Conservation (phyloP, 1,139 yeast species). For the Candida glucosophila region DNA sequence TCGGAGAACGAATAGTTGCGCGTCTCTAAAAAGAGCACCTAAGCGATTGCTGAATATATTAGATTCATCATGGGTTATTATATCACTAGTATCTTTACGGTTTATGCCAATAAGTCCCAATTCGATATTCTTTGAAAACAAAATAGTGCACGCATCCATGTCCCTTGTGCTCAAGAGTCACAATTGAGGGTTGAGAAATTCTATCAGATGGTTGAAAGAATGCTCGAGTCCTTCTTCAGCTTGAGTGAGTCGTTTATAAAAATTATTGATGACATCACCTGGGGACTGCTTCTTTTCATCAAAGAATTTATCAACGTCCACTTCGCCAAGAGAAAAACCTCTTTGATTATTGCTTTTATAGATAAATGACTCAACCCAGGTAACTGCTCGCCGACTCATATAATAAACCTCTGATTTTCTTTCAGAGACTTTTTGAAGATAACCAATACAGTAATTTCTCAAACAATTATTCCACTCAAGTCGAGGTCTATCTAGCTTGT, state of each 20-base stretch:
- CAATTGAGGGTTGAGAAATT: constrained; percentile 37
- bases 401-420: constrained; percentile 51
- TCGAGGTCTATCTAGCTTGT: constrained; percentile 68
- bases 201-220: constrained; percentile 30
- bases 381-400: constrained; percentile 65
- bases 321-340: constrained; percentile 8
- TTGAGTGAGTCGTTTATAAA: constrained; percentile 23
- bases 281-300: constrained; percentile 13
- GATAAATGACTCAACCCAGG: constrained; percentile 40
- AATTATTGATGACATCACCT: constrained; percentile 26
- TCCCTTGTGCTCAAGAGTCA: constrained; percentile 28
- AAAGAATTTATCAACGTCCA: constrained; percentile 6
- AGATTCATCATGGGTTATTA: constrained; percentile 27
- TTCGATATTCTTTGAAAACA: constrained; percentile 68
- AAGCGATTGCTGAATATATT: constrained; percentile 55
- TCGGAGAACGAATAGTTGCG: constrained; percentile 61
- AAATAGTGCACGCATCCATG: constrained; percentile 31
- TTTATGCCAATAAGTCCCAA: constrained; percentile 53
- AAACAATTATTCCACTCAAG: constrained; percentile 71
- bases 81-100: constrained; percentile 36
- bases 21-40: constrained; percentile 60
- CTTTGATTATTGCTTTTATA: constrained; percentile 11
- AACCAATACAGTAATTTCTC: constrained; percentile 54
- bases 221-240: constrained; percentile 22
- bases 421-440: constrained; percentile 52